Base-by-base conservation (phyloP, 1,139 yeast genomes). In the Candida albicans region DNA sequence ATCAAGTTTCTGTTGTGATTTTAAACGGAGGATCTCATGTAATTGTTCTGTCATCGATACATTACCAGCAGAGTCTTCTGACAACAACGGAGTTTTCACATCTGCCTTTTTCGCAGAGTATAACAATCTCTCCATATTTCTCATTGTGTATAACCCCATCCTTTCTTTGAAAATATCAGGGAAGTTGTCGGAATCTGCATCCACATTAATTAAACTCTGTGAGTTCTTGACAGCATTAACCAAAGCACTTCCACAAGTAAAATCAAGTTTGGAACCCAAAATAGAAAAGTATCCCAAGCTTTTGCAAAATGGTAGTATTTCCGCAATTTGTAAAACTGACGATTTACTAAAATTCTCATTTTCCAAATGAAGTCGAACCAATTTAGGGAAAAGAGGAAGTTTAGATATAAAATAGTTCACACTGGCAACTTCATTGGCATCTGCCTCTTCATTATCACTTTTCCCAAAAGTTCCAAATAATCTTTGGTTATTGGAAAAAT, bases 111-210 rank as follows among this genome's bases (percentile, higher is more conserved):
- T 50, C 22, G 57, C 48, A 3, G 53, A 47, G 35, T 59, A 59
- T 32, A 72, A 57, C 32, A 68, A 49, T 30, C 61, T 66, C 55
- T 85, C 89, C 82, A 84, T 81, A 57, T 86, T 85, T 54, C 82
- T 76, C 81, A 86, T 83, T 2, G 87, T 76, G 53, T 82, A 80
- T 33, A 85, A 63, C 1, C 89, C 87, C 41, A 84, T 71, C 49
- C 74, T 74, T 46, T 83, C 84, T 52, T 73, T 81, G 50, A 77
- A 69, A 37, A 75, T 54, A 30, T 59, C 62, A 2, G 79, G 78
- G 44, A 73, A 59, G 3, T 57, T 56, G 8, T 65, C 71, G 32
- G 57, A 55, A 48, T 73, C 75, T 40, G 70, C 67, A 39, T 73
- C 78, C 33, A 73, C 53, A 10, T 72, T 67, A 31, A 72, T 65